Conservation (phyloP, 768 basidiomycete species). For the Lanmaoa pseudosensibilis region DNA sequence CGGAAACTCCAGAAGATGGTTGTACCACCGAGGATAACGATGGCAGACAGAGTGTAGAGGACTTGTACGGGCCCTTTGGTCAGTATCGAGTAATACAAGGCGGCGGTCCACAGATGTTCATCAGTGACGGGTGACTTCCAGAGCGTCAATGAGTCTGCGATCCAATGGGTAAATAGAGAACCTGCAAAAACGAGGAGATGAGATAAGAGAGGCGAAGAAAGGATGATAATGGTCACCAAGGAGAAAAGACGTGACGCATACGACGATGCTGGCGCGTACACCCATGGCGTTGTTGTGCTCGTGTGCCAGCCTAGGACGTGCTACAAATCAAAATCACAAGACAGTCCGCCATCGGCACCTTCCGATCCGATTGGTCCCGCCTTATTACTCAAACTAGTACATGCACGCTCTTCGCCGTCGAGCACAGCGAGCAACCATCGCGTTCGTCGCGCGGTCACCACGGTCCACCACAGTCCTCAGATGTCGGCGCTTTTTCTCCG, state of each 20-base stretch:
- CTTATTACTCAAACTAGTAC: background rate
- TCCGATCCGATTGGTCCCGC: conserved; percentile 14
- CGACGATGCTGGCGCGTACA: conserved; percentile 69
- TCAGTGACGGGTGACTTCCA: conserved; percentile 91
- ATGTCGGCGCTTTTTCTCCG: conserved; percentile 13
- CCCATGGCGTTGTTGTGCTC: conserved; percentile 48
- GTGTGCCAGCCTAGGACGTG: conserved; percentile 5
- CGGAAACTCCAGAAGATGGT: conserved; percentile 78
- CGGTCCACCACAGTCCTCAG: background rate
- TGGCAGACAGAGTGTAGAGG: conserved; percentile 54
- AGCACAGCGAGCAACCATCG: conserved; percentile 6
- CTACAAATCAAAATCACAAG: conserved; percentile 15
- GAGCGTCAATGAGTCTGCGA: conserved; percentile 86
- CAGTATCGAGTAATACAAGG: conserved; percentile 78
- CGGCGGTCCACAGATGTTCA: conserved; percentile 78
- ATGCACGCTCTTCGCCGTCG: conserved; percentile 25
- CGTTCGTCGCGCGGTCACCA: background rate
- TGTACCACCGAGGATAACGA: conserved; percentile 58
- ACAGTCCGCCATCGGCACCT: conserved; percentile 9
- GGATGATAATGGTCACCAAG: conserved; percentile 50
- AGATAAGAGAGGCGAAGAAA: background rate
- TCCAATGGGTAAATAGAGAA: conserved; percentile 85
- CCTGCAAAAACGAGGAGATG: conserved; percentile 41
- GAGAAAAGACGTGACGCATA: conserved; percentile 77
- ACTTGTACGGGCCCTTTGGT: conserved; percentile 60